Evolutionary conservation across 2,329 filamentous ascomycete genomes (phyloP), one percentile per base, ranked within the genome.

Genomic region (Penicillium digitatum): DNA sequence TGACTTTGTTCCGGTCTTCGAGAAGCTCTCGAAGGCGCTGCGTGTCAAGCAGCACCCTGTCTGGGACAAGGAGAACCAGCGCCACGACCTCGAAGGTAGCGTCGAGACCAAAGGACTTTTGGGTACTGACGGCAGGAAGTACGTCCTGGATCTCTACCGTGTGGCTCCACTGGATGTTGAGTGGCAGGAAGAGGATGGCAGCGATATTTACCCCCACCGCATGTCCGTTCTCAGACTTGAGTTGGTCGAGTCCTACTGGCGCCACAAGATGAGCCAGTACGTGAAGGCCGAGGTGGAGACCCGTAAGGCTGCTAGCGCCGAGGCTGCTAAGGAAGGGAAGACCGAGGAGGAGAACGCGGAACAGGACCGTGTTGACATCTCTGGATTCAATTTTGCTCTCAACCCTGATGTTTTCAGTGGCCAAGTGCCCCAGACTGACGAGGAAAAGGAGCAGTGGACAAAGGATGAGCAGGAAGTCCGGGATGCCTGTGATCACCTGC

Each of bases 61-160:
- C 4, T 99, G 94, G 94, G 94, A 99, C 75, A 97, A 97, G 81
- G 90, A 96, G 65, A 85, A 87, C 63, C 88, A 91, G 75, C 85
- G 88, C 58, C 91, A 96, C 67, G 90, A 96, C 59, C 81, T 99
- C 3, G 93, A 97, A 74, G 90, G 89, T 38, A 97, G 92, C 67
- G 92, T 99, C 14, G 94, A 99, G 76, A 99, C 94, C 50, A 99
- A 99, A 79, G 94, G 94, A 50, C 80, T 99, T n/a, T 81, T 99
- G 65, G 94, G 94, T 45, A 99, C 94, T 1, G 94, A 99, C 69
- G 94, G 92, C 35, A 85, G 94, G 66, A 96, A 96, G 72, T 99
- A 99, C 70, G 90, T 96, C n/a, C 83, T 99, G 48, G 94, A 99
- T 68, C 78, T 99, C 50, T 99, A 99, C 79, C 86, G 94, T 55